Conservation (phyloP, 768 basidiomycete species). For the Boletus fagicola region DNA sequence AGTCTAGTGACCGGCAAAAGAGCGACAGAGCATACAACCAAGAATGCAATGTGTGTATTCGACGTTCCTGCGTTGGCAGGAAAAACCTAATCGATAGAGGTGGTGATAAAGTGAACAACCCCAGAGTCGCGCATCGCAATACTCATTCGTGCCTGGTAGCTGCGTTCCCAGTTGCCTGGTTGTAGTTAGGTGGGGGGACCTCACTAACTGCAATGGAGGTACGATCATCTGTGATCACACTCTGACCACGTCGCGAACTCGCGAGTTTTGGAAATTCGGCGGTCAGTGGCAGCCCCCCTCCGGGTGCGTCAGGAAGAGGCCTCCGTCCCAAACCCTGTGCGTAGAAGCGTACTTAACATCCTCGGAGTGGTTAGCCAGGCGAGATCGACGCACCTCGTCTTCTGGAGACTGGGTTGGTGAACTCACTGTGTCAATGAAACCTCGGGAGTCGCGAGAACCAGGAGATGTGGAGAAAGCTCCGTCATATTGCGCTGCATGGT, state of each 20-base stretch:
- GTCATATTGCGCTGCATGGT: not conserved
- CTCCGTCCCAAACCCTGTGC: slow-evolving; percentile 11
- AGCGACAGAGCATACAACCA: not conserved
- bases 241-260: slow-evolving; percentile 2
- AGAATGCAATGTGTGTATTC: not conserved
- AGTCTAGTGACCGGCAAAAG: not conserved
- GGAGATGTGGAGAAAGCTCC: not conserved
- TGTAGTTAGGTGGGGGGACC: slow-evolving; percentile 27
- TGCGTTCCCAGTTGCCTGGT: slow-evolving; percentile 14
- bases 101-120: not conserved
- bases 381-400: slow-evolving; percentile 20
- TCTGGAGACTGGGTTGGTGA: not conserved
- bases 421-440: slow-evolving; percentile 3
- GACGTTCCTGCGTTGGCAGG: not conserved
- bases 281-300: slow-evolving; percentile 13
- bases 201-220: slow-evolving; percentile 18
- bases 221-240: not conserved
- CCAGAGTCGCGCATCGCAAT: not conserved
- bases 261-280: slow-evolving; percentile 17
- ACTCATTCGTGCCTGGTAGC: not conserved
- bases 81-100: not conserved
- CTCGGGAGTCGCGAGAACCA: slow-evolving; percentile 14
- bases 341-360: not conserved
- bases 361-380: not conserved
- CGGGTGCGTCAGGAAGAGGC: slow-evolving; percentile 27